A percentile compares a stretch with the other conserved stretches of the same genome.
Evolutionary conservation across 1,139 yeast genomes (phyloP).

Genomic region (Ogataea hybrid): DNA sequence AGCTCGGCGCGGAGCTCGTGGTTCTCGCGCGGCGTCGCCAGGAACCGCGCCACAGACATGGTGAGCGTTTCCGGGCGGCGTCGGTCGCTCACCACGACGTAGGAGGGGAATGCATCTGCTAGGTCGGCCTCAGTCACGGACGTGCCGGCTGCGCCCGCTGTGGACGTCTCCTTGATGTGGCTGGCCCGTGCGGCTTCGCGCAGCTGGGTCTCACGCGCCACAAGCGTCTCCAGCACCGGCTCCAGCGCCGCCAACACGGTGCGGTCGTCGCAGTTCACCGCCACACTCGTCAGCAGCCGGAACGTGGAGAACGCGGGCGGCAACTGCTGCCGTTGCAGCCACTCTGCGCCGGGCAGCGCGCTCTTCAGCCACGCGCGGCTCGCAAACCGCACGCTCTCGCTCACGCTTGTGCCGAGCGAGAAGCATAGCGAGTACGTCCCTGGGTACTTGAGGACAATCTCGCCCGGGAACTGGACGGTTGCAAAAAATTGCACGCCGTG

Average conservation of each 20-base stretch:
- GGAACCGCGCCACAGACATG: slow-evolving; percentile 46
- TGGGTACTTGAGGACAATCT: slow-evolving; percentile 57
- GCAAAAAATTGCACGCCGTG: slow-evolving; percentile 48
- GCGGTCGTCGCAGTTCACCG: slow-evolving; percentile 41
- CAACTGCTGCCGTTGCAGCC: slow-evolving; percentile 50
- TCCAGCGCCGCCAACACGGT: slow-evolving; percentile 33
- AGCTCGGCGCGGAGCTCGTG: slow-evolving; percentile 39
- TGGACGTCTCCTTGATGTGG: slow-evolving; percentile 18
- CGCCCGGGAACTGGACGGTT: slow-evolving; percentile 58
- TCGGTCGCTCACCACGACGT: slow-evolving; percentile 41
- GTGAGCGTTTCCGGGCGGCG: slow-evolving; percentile 34
- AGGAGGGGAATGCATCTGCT: slow-evolving; percentile 50
- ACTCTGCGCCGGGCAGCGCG: slow-evolving; percentile 47
- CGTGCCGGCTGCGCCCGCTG: slow-evolving; percentile 16
- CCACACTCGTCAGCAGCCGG: slow-evolving; percentile 46
- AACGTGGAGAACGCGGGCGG: slow-evolving; percentile 52
- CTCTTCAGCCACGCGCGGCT: slow-evolving; percentile 55
- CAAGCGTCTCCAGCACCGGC: slow-evolving; percentile 34
- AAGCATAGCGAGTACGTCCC: slow-evolving; percentile 48
- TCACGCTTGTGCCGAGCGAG: slow-evolving; percentile 53
- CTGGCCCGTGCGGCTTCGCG: slow-evolving; percentile 39
- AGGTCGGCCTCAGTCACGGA: slow-evolving; percentile 51
- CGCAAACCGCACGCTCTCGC: slow-evolving; percentile 58
- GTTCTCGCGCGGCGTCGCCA: slow-evolving; percentile 28
- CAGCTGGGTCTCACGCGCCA: slow-evolving; percentile 40